Evolutionary conservation across 225 moss, liverwort and hornwort species (phyloP), one percentile per base, ranked within the genome.

Genomic region (Ulota crispa): DNA sequence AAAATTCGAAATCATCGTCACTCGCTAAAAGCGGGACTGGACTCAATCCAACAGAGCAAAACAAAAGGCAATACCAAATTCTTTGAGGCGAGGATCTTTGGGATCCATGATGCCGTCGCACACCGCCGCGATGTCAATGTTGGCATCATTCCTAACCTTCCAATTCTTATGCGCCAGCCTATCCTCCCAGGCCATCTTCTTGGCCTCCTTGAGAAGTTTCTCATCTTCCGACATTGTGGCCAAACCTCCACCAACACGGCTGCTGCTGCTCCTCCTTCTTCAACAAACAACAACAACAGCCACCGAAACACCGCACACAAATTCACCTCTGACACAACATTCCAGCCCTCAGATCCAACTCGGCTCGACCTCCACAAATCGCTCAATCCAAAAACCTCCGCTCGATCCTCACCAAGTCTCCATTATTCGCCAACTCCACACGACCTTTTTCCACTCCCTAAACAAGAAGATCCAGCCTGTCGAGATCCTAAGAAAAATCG

Each of bases 151-250:
- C 84, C 97, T 85, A 60, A 98, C 97, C 87, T 98, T 98, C 97
- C 97, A 98, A 88, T 98, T 98, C 87, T 98, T 98, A 80, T 98
- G 97, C 53, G 92, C 92, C 64, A 98, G 86, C 85, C 95, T 92
- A 54, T 98, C 97, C 87, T 98, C 97, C 97, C 97, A 98, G 87
- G 94, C 69, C 80, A 93, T 86, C 86, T 98, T 98, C 94, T 98
- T 98, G 85, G 95, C 94, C 87, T 98, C 97, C 94, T 98, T 98
- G 84, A 98, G 90, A 43, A 98, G 85, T 90, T 98, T 98, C 77
- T 98, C 97, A 87, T 98, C 97, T 86, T 98, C 97, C 89, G 97
- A 94, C 97, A 98, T 98, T 85, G 88, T 82, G 78, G 15, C 76
- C 32, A 43, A 30, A 41, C 24, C 72, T 20, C 65, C 76, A 27